Conservation (phyloP, 108 stramenopile species). For the Cyclotella choctawhatcheeana region DNA sequence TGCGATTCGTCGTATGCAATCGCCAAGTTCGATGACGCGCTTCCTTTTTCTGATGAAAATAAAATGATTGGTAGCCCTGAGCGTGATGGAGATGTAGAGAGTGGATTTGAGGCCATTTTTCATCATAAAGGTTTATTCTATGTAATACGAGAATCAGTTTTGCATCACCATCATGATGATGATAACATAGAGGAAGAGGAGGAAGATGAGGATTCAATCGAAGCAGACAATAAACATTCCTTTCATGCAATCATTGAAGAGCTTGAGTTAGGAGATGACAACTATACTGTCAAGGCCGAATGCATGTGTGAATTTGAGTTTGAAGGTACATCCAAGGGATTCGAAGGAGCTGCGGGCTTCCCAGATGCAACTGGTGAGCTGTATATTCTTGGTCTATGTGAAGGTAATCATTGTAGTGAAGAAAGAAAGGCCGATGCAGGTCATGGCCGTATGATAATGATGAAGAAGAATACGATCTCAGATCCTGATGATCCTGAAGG, state of each 20-base stretch:
- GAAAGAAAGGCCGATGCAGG: conserved; percentile 59
- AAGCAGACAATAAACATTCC: conserved; percentile 10
- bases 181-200: not conserved
- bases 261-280: conserved; percentile 33
- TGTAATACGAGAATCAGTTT: conserved; percentile 67
- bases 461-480: conserved; percentile 45
- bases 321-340: conserved; percentile 73
- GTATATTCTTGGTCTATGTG: conserved; percentile 72
- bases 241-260: conserved; percentile 63
- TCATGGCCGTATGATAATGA: conserved; percentile 66
- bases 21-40: conserved; percentile 45
- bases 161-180: conserved; percentile 32
- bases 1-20: conserved; percentile 66
- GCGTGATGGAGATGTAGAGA: conserved; percentile 55
- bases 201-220: conserved; percentile 7
- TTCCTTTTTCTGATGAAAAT: conserved; percentile 56
- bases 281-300: conserved; percentile 48
- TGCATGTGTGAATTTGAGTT: conserved; percentile 64
- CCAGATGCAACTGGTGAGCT: conserved; percentile 49
- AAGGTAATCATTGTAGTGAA: conserved; percentile 79
- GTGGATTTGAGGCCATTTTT: conserved; percentile 75
- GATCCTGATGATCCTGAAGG: conserved; percentile 7
- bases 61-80: conserved; percentile 62
- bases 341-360: conserved; percentile 72
- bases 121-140: conserved; percentile 61